Percentiles rank a stretch among this genome's conserved stretches.
These are phyloP conservation scores for Volvox reticuliferus DNA, from an alignment of 139 green algal species.

Conservation along the genomic window DNA sequence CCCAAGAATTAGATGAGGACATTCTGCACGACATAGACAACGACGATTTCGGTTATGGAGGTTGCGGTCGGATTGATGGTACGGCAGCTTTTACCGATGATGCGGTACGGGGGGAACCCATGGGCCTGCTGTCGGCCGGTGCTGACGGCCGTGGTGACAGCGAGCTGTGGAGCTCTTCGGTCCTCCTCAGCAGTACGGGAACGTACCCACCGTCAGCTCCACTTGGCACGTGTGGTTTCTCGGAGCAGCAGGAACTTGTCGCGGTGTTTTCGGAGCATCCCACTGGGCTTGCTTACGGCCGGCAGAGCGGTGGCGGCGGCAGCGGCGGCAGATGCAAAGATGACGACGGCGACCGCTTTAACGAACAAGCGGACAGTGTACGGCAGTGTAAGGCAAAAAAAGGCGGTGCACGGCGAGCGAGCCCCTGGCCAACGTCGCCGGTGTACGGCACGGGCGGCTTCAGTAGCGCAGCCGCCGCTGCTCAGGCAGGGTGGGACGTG, in stretches of 20 bases:
- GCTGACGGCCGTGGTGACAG: background rate
- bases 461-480: background rate
- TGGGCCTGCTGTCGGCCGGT: background rate
- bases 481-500: background rate
- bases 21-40: too few relatives aligned
- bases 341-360: too few relatives aligned
- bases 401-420: background rate
- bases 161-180: background rate
- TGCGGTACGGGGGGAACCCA: background rate
- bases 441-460: background rate
- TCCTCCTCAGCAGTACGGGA: background rate
- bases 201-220: too few relatives aligned
- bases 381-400: too few relatives aligned
- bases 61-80: background rate
- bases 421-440: background rate
- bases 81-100: background rate
- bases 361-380: too few relatives aligned
- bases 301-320: background rate
- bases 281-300: background rate
- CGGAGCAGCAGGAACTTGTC: background rate
- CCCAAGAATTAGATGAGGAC: too few relatives aligned
- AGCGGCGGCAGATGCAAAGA: background rate
- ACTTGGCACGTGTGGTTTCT: background rate
- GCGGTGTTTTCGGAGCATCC: background rate
- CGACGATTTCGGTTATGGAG: too few relatives aligned